These are phyloP conservation scores for Scedosporium dehoogii DNA, from an alignment of 2,329 filamentous ascomycete species.

Conservation along the genomic window DNA sequence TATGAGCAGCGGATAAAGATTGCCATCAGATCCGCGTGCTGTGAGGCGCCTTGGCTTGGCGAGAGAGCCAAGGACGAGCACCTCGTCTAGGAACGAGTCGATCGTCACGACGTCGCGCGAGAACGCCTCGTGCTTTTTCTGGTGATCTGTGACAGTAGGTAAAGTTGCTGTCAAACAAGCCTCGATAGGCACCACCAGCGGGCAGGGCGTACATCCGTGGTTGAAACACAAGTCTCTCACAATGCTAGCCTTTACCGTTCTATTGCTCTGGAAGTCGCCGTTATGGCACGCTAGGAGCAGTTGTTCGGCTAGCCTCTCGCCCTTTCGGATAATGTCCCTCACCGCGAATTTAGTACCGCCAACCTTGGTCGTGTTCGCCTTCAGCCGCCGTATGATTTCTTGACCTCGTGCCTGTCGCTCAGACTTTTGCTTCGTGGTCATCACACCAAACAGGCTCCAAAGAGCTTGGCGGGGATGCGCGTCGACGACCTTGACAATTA, in stretches of 20 bases:
- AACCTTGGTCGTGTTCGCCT: slow-evolving; percentile 11
- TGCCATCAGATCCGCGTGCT: slow-evolving; percentile 80
- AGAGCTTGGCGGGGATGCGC: slow-evolving; percentile 84
- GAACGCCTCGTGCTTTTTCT: slow-evolving; percentile 76
- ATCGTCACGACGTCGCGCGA: slow-evolving; percentile 80
- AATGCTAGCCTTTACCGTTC: slow-evolving; percentile 60
- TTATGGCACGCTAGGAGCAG: slow-evolving; percentile 72
- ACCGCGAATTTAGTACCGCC: slow-evolving; percentile 7
- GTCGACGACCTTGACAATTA: slow-evolving; percentile 78
- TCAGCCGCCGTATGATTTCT: slow-evolving; percentile 40
- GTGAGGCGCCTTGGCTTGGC: slow-evolving; percentile 87
- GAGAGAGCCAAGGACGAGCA: slow-evolving; percentile 80
- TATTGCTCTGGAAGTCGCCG: slow-evolving; percentile 60
- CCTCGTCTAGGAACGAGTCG: slow-evolving; percentile 70
- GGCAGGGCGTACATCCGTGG: slow-evolving; percentile 71
- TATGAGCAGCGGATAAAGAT: slow-evolving; percentile 79
- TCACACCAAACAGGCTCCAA: slow-evolving; percentile 83
- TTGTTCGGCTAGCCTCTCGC: slow-evolving; percentile 75
- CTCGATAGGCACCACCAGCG: slow-evolving; percentile 83
- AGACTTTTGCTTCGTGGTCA: slow-evolving; percentile 62
- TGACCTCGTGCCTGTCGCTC: slow-evolving; percentile 51
- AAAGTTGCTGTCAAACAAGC: slow-evolving; percentile 72
- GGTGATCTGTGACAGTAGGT: slow-evolving; percentile 61
- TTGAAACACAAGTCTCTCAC: slow-evolving; percentile 73
- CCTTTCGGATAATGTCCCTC: slow-evolving; percentile 61